Evolutionary conservation across 768 basidiomycete genomes (phyloP), one percentile per base, ranked within the genome.

Genomic region (Podaxis sp.): DNA sequence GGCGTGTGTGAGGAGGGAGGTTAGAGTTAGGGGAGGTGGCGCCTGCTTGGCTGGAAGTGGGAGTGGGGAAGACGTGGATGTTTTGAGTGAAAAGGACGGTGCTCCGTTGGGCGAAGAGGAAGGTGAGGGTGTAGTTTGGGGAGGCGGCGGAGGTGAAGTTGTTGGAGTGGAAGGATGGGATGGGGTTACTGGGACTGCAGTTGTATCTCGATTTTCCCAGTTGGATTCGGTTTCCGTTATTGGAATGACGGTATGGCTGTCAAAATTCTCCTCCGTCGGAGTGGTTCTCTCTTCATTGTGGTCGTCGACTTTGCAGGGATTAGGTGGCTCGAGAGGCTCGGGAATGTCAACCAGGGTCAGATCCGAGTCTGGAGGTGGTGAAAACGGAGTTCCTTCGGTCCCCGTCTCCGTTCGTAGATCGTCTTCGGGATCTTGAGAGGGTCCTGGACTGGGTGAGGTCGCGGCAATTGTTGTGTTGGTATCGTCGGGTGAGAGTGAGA

Each of bases 1-100:
- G 0, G 91, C 80, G 27, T 77, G 77, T 4, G 69, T 70, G 22
- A 93, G 80, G 29, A 91, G 79, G 25, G 77, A 68, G 4, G 82
- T 73, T 51, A 88, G 78, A 3, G 79, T 76, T 17, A 80, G 65
- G 19, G 70, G 69, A 2, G 78, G 71, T 41, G 71, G 72, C 22
- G 74, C 61, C 63, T 56, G 63, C 24, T 17, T 55, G 22, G 53
- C 46, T 25, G 61, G 40, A 13, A 51, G 33, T 25, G 64, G n/a
- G 3, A 46, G 50, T 8, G 46, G 13, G 4, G 50, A 62, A 9
- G 49, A 40, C 33, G 46, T 22, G 57, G 22, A 40, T 24, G 49
- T 27, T 51, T 13, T 13, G 59, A 33, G 58, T 3, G 53, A 55
- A 36, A 49, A 11, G 17, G 56, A 47, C 12, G 58, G 58, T 4